Evolutionary conservation across 1,284 basidiomycete genomes (phyloP).

Genomic region (Fomitiporia mediterranea): DNA sequence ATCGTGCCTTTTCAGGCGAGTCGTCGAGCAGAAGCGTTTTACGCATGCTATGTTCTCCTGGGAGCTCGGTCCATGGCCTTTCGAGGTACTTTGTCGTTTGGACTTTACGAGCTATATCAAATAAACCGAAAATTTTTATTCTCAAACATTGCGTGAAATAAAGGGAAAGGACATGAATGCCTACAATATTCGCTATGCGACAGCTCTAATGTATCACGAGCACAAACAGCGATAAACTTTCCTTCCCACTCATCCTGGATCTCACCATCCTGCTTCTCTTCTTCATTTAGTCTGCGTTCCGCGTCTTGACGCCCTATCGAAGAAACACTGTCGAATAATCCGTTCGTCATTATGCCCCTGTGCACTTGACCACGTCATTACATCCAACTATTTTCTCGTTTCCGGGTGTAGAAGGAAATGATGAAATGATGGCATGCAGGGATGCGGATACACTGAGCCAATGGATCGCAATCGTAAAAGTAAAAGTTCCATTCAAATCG

Average conservation of each 20-base stretch:
- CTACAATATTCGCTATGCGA: conserved; percentile 54
- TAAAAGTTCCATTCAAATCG: conserved; percentile 80
- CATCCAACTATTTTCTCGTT: conserved; percentile 62
- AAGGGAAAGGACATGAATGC: conserved; percentile 29
- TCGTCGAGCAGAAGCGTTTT: conserved; percentile 83
- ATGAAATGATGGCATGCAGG: conserved; percentile 63
- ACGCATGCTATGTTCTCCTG: conserved; percentile 46
- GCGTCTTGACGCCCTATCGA: conserved; percentile 27
- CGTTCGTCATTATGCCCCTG: conserved; percentile 73
- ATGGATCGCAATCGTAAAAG: conserved; percentile 54
- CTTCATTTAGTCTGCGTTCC: too few relatives aligned
- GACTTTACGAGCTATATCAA: conserved; percentile 43
- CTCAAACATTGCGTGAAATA: not conserved
- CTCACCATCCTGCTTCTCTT: not conserved
- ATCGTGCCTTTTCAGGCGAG: conserved; percentile 67
- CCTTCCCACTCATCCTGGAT: conserved; percentile 17
- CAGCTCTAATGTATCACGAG: conserved; percentile 71
- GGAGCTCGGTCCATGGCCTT: conserved; percentile 62
- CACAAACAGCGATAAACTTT: conserved; percentile 64
- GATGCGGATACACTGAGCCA: conserved; percentile 43
- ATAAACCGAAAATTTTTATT: conserved; percentile 11
- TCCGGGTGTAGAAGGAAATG: conserved; percentile 56
- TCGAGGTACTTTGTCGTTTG: conserved; percentile 73
- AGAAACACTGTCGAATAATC: conserved; percentile 61
- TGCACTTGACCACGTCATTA: conserved; percentile 86